These are phyloP conservation scores for Vinca minor DNA, from an alignment of 257 asterid species.

Conservation along the genomic window DNA sequence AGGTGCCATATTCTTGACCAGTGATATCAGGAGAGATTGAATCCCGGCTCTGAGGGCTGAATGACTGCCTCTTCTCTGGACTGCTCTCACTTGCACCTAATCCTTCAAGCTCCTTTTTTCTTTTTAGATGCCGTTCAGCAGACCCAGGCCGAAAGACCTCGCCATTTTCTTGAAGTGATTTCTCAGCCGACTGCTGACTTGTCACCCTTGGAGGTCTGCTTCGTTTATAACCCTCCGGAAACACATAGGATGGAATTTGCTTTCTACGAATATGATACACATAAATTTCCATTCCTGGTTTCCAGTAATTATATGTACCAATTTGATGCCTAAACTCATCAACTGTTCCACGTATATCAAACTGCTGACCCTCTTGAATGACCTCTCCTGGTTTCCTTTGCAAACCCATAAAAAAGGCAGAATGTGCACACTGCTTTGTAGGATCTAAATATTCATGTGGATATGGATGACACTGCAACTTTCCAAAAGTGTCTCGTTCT, in stretches of 20 bases:
- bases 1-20: constrained; percentile 26
- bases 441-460: constrained; percentile 67
- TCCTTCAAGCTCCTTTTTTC: constrained; percentile 47
- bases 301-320: constrained; percentile 67
- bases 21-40: constrained; percentile 54
- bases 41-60: constrained; percentile 52
- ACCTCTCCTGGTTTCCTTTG: constrained; percentile 80
- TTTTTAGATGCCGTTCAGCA: constrained; percentile 39
- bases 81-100: constrained; percentile 29
- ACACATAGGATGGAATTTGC: constrained; percentile 77
- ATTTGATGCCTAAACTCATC: constrained; percentile 86
- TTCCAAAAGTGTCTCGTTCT: constrained; percentile 78
- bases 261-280: constrained; percentile 86
- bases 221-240: constrained; percentile 71
- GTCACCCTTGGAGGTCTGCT: constrained; percentile 40
- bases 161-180: constrained; percentile 28
- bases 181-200: constrained; percentile 39
- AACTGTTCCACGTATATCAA: constrained; percentile 88
- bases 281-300: constrained; percentile 83
- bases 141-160: constrained; percentile 36
- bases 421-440: constrained; percentile 58
- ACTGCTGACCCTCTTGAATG: constrained; percentile 83
- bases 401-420: constrained; percentile 85
- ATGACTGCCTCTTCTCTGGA: constrained; percentile 43
- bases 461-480: constrained; percentile 86